phyloP scores from a whole-genome alignment of 768 basidiomycete species.

The Boletellus ananiceps region DNA sequence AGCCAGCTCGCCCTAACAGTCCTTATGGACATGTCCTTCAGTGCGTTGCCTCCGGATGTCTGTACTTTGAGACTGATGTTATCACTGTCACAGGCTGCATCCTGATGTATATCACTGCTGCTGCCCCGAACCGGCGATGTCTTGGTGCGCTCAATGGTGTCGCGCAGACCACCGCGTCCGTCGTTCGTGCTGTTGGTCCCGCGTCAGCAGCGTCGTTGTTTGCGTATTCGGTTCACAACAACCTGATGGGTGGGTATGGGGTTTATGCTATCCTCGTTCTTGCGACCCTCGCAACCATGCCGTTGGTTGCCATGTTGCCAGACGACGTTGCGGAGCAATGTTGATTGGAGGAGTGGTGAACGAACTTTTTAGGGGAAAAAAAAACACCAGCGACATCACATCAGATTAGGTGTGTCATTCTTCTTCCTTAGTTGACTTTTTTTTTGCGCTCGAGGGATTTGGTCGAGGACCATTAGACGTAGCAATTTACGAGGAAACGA shows the following conservation, averaged over 20 bases:
- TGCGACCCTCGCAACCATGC: constrained; percentile 12
- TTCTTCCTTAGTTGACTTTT: constrained; percentile 10
- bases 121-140: constrained; percentile 61
- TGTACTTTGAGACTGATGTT: constrained; percentile 3
- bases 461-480: neutral
- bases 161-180: constrained; percentile 27
- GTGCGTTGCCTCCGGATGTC: constrained; percentile 17
- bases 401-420: constrained; percentile 8
- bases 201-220: constrained; percentile 32
- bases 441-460: neutral
- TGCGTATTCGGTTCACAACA: constrained; percentile 33
- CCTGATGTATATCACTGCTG: constrained; percentile 63
- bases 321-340: constrained; percentile 15
- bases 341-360: constrained; percentile 2
- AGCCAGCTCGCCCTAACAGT: constrained; percentile 21
- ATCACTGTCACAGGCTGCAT: constrained; percentile 46
- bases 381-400: neutral
- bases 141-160: constrained; percentile 68
- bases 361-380: no score
- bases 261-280: constrained; percentile 31
- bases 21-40: constrained; percentile 31
- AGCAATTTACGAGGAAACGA: neutral
- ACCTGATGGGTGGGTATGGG: constrained; percentile 34
- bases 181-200: constrained; percentile 33
- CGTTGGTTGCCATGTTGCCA: constrained; percentile 21